These are phyloP conservation scores for Nannizziopsis arthrosporioides DNA, from an alignment of 2,329 filamentous ascomycete species.

Conservation along the genomic window DNA sequence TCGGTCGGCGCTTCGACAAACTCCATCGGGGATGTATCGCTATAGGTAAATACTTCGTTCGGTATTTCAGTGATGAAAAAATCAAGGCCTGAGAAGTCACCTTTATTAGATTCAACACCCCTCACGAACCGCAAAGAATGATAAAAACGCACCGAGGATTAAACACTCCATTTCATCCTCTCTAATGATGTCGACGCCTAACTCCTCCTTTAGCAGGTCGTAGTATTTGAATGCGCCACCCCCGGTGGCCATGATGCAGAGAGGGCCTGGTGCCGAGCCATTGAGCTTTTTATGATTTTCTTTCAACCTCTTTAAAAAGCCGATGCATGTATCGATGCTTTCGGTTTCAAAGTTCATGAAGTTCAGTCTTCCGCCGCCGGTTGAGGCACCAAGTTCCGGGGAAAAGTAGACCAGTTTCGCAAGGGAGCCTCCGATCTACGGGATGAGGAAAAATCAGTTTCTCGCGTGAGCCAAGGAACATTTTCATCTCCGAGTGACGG, in stretches of 20 bases:
- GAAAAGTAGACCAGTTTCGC: conserved; percentile 98
- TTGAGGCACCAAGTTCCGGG: conserved; percentile 64
- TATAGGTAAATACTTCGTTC: conserved; percentile 92
- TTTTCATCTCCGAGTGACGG: too few relatives aligned
- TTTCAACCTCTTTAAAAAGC: conserved; percentile 79
- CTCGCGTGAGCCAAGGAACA: too few relatives aligned
- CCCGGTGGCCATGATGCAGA: conserved; percentile 91
- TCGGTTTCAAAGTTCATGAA: conserved; percentile 96
- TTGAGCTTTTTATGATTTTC: conserved; percentile 67
- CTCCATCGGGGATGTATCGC: conserved; percentile 78
- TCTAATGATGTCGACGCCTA: conserved; percentile 76
- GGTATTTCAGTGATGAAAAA: conserved; percentile 99
- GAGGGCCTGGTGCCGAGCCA: conserved; percentile 54
- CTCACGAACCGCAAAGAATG: neutral
- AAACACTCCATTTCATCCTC: conserved; percentile 99
- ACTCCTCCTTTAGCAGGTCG: conserved; percentile 68
- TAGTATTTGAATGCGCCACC: conserved; percentile 96
- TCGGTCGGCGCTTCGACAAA: conserved; percentile 67
- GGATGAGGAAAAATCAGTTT: neutral
- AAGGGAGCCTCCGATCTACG: conserved; percentile 82
- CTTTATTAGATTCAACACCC: conserved; percentile 5
- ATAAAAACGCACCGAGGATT: conserved; percentile 59
- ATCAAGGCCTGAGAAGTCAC: conserved; percentile 58
- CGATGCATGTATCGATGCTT: conserved; percentile 81
- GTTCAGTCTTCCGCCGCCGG: conserved; percentile 79